phyloP scores from a whole-genome alignment of 2,329 filamentous ascomycete genomes.

The Colletotrichum endophyticum region DNA sequence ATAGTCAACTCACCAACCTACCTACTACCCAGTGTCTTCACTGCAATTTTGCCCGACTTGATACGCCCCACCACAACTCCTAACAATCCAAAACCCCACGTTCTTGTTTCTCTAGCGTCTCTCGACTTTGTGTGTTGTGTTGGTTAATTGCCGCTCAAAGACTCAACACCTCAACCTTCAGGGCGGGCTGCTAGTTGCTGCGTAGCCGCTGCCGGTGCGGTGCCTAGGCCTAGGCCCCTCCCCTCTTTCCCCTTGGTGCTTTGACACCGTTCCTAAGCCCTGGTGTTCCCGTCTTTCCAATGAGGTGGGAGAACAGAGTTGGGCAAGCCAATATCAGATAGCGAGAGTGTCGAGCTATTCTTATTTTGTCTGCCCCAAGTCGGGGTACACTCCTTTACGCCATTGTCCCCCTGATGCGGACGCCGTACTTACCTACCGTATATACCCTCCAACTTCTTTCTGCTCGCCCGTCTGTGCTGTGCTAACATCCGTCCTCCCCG shows the following conservation, averaged over 20 bases:
- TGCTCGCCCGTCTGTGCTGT: neutral
- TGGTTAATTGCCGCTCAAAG: neutral
- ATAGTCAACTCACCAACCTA: neutral
- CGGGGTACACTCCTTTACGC: neutral
- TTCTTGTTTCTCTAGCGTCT: neutral
- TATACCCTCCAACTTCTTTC: neutral
- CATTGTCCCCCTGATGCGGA: neutral
- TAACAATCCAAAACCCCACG: neutral
- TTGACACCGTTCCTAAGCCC: neutral
- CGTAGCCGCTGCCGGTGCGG: neutral
- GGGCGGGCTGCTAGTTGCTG: neutral
- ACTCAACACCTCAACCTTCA: neutral
- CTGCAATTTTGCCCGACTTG: neutral
- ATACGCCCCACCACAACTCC: neutral
- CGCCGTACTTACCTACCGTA: neutral
- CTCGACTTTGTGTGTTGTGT: neutral
- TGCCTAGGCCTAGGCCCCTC: neutral
- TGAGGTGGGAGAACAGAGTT: neutral
- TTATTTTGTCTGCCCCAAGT: neutral
- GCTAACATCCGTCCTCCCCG: neutral
- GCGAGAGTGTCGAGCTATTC: neutral
- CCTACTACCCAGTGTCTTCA: neutral
- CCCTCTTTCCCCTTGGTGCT: neutral
- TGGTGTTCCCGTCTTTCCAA: neutral
- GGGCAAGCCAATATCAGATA: slow-evolving; percentile 3